A percentile compares a stretch with the other conserved stretches of the same genome.
Conservation (phyloP, 2,329 filamentous ascomycete genomes). For the Cryphonectria parasitica region DNA sequence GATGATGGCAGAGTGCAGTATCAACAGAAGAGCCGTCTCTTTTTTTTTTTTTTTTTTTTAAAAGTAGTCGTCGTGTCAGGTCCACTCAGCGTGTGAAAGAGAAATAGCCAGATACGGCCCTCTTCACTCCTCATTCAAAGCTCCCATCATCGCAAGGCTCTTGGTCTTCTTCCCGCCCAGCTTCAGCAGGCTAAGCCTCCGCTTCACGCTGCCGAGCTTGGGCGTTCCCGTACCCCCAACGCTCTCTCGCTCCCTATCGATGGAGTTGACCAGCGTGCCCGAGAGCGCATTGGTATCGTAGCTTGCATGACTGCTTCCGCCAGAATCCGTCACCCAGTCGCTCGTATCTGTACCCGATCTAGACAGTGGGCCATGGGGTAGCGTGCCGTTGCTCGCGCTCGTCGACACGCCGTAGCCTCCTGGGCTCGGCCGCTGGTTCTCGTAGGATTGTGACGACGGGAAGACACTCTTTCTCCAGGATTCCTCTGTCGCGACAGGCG, state of each 20-base stretch:
- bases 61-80: too few species aligned
- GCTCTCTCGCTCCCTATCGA: slow-evolving; percentile 33
- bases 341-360: slow-evolving; percentile 30
- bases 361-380: slow-evolving; percentile 15
- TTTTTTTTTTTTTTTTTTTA: neutral
- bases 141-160: slow-evolving; percentile 54
- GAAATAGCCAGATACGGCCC: neutral
- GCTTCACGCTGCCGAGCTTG: slow-evolving; percentile 70
- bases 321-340: slow-evolving; percentile 40
- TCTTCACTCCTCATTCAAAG: slow-evolving; percentile 58
- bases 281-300: slow-evolving; percentile 29
- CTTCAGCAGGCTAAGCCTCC: slow-evolving; percentile 77
- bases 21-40: neutral
- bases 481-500: slow-evolving; percentile 34
- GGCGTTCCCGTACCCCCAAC: slow-evolving; percentile 39
- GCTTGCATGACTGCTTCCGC: slow-evolving; percentile 33
- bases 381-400: slow-evolving; percentile 23
- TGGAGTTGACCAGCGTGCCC: slow-evolving; percentile 24
- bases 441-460: slow-evolving; percentile 44
- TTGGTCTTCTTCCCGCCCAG: slow-evolving; percentile 72
- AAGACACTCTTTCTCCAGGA: slow-evolving; percentile 51
- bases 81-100: neutral
- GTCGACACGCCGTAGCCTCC: slow-evolving; percentile 3
- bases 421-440: slow-evolving; percentile 30
- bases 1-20: neutral